Conservation (phyloP, 495 filamentous ascomycete species). For the Tuber magnatum region DNA sequence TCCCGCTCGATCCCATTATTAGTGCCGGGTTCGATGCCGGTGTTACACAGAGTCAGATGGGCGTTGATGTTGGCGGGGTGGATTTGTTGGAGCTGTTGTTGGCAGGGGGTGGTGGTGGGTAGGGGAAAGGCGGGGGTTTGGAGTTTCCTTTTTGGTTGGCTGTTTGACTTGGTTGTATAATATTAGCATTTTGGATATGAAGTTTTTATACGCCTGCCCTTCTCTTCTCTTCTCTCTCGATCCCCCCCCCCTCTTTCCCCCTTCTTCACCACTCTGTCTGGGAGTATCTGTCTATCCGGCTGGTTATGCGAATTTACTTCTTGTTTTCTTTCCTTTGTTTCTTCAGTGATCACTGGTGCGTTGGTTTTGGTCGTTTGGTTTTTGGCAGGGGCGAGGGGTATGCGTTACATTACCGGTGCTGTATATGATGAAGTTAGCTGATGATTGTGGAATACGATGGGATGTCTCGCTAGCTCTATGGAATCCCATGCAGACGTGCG, state of each 20-base stretch:
- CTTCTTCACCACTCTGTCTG: neutral
- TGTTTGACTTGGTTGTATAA: neutral
- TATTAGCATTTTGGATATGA: neutral
- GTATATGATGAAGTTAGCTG: neutral
- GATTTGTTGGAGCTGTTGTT: slow-evolving; percentile 35
- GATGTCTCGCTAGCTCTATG: neutral
- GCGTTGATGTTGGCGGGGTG: slow-evolving; percentile 33
- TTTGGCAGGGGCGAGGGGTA: neutral
- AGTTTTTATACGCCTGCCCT: neutral
- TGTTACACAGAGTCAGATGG: slow-evolving; percentile 37
- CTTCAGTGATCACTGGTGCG: neutral
- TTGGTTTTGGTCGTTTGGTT: neutral
- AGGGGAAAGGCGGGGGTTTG: neutral
- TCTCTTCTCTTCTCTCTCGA: neutral
- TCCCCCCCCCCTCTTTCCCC: too few relatives aligned
- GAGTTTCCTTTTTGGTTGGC: neutral
- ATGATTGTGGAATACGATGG: neutral
- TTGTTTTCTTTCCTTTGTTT: neutral
- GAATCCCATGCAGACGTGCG: neutral
- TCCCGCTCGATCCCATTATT: slow-evolving; percentile 39
- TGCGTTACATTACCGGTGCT: neutral
- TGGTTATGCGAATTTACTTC: neutral
- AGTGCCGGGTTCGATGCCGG: slow-evolving; percentile 30
- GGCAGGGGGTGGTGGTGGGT: slow-evolving; percentile 13
- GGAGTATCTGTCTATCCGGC: neutral